These are phyloP conservation scores for Anethum foeniculum DNA, from an alignment of 140 eudicot species.

Conservation along the genomic window DNA sequence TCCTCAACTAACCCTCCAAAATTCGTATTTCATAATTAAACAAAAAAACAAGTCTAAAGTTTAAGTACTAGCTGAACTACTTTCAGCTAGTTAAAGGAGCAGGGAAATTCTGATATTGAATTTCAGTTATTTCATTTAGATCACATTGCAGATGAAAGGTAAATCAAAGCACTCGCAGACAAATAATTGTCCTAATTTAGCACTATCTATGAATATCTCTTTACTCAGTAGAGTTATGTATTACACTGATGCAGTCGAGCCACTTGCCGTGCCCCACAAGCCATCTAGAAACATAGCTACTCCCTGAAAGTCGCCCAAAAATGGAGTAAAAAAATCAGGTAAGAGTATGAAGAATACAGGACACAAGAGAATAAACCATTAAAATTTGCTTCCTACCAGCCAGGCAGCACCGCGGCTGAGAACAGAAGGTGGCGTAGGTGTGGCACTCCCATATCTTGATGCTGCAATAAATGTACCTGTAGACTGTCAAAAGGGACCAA, in stretches of 20 bases:
- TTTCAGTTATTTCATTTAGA: neutral
- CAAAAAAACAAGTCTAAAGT: neutral
- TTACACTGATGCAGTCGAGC: constrained; percentile 94
- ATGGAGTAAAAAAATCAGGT: neutral
- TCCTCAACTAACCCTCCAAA: neutral
- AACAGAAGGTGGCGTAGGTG: constrained; percentile 75
- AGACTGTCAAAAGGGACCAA: constrained; percentile 37
- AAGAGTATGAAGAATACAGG: neutral
- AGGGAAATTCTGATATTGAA: neutral
- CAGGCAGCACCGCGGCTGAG: constrained; percentile 83
- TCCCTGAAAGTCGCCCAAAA: constrained; percentile 39
- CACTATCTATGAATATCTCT: neutral
- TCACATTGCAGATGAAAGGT: neutral
- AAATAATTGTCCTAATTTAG: neutral
- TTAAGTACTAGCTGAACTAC: too few species aligned
- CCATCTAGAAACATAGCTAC: constrained; percentile 75
- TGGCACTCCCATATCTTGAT: constrained; percentile 77
- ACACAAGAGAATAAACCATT: neutral
- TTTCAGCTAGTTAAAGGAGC: neutral
- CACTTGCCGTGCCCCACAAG: constrained; percentile 71
- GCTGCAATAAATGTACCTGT: constrained; percentile 90
- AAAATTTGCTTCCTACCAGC: constrained; percentile 52
- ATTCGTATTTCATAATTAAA: neutral
- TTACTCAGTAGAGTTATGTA: neutral
- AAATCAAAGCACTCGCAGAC: neutral